Percentiles rank a stretch among this genome's conserved stretches.
phyloP scores from a whole-genome alignment of 495 filamentous ascomycete species.

The Clavariopsis aquatica region DNA sequence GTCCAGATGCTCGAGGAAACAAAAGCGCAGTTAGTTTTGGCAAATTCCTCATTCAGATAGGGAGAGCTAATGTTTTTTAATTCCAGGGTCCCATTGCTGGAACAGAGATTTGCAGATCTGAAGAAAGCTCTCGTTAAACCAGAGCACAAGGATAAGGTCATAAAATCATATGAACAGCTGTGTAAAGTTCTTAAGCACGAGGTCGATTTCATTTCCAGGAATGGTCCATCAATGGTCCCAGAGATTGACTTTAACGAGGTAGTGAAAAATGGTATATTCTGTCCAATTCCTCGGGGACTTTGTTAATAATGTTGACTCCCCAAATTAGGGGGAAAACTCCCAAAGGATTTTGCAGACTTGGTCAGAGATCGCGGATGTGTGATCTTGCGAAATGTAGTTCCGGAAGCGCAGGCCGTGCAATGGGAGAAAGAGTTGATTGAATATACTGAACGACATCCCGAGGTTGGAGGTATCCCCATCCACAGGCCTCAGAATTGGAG shows the following conservation, averaged over 20 bases:
- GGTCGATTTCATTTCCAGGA: conserved; percentile 2
- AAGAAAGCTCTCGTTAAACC: conserved; percentile 7
- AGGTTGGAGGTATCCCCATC: background rate
- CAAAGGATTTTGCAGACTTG: conserved; percentile 2
- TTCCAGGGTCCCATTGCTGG: conserved; percentile 3
- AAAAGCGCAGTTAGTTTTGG: background rate
- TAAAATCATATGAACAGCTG: conserved; percentile 2
- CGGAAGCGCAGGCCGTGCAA: conserved; percentile 6
- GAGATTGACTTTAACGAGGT: conserved; percentile 10
- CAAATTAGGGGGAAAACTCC: background rate
- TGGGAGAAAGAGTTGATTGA: conserved; percentile 4
- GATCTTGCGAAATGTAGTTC: conserved; percentile 6
- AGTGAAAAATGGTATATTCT: background rate
- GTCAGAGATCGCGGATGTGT: conserved; percentile 9
- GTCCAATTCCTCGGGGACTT: background rate
- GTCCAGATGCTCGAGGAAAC: conserved; percentile 4
- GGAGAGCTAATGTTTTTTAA: background rate
- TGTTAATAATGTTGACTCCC: background rate
- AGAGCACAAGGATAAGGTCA: conserved; percentile 5
- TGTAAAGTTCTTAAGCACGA: conserved; percentile 5
- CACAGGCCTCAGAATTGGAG: conserved; percentile 2
- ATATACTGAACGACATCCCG: conserved; percentile 8
- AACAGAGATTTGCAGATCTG: conserved; percentile 4
- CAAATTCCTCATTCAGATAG: background rate
- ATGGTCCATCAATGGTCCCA: conserved; percentile 9